Base-by-base conservation (phyloP, 2,329 filamentous ascomycete species). In the Thermoascus crustaceus region DNA sequence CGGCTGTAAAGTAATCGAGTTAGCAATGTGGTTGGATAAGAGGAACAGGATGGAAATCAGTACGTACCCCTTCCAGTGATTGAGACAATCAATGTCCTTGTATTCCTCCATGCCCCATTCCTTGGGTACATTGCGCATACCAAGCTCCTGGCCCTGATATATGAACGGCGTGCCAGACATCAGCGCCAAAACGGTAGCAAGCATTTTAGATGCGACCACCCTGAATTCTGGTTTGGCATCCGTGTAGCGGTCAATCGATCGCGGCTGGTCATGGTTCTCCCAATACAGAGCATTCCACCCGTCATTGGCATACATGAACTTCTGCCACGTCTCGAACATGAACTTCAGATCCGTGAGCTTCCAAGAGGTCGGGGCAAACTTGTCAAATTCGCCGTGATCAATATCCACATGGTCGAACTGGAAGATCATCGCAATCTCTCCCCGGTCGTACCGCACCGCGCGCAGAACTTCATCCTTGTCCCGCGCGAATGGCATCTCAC, bases 371-470 rank as follows among this genome's bases (percentile, higher is more conserved):
- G 54, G 64, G 5, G 63, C 60, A 22, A 72, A 75, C 37, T 75
- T 69, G 48, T 75, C 68, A 56, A 48, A 62, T 53, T 37, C 34
- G 4, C 54, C 73, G 30, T 72, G 64, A 3, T 74, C 79, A 10
- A 80, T 62, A 48, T 80, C 71, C 5, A 82, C 76, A 7, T 78
- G 69, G 44, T 83, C 79, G 50, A 85, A 85, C 47, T 82, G 75
- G 58, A 85, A 84, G 22, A 84, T 78, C 78, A 84, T 84, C 53
- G 73, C 78, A 29, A 84, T 58, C 50, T 83, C 77, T 20, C 69
- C 66, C 10, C 72, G 66, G 33, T 74, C 70, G 14, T 66, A 69
- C 2, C 66, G 66, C 2, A 83, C 77, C 5, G 67, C 68, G 9
- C 63, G 62, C 4, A 77, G 48, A 1, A 76, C 66, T 38, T 75